Evolutionary conservation across 345 rosid genomes (phyloP), one percentile per base, ranked within the genome.

Genomic region (Citrus inodora): DNA sequence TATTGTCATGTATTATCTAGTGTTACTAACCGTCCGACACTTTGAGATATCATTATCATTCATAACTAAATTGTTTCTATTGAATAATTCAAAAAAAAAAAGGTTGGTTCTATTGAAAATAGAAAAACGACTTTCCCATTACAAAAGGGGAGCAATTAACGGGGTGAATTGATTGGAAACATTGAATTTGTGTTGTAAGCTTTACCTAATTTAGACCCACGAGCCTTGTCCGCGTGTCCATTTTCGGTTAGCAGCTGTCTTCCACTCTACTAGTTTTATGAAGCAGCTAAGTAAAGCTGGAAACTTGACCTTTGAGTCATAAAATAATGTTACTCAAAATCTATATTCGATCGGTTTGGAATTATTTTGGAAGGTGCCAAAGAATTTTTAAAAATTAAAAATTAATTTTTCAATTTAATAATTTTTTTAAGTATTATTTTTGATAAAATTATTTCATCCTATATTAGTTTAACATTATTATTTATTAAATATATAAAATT

Each of bases 171-270:
- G 8, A 62, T 37, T 21, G 63, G 55, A 6, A 27, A 61, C 22
- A 27, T 53, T 10, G 28, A 74, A 37, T 19, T 38, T 38, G 68
- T 73, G 21, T 59, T 14, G 9, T 24, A 3, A 28, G 30, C 38
- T 66, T 66, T 53, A 53, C 30, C 37, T 21, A 11, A 74, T 30
- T 78, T 42, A 77, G 70, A 71, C 71, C 9, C 70, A 66, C 46
- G 7, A 33, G 22, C 69, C 11, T 7, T 3, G 19, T 14, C n/a
- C 22, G 35, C 25, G 80, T 28, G 78, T 73, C 81, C 24, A 72
- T 64, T 63, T 22, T 37, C 6, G 10, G 78, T 32, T 33, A 53
- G 33, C 70, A 80, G 86, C 83, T 86, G 87, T 82, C 74, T 55
- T 74, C 87, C 86, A 82, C 80, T 6, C 19, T 3, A 27, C 8